These are phyloP conservation scores for Pyrus hybrid DNA, from an alignment of 331 rosid species.

Conservation along the genomic window DNA sequence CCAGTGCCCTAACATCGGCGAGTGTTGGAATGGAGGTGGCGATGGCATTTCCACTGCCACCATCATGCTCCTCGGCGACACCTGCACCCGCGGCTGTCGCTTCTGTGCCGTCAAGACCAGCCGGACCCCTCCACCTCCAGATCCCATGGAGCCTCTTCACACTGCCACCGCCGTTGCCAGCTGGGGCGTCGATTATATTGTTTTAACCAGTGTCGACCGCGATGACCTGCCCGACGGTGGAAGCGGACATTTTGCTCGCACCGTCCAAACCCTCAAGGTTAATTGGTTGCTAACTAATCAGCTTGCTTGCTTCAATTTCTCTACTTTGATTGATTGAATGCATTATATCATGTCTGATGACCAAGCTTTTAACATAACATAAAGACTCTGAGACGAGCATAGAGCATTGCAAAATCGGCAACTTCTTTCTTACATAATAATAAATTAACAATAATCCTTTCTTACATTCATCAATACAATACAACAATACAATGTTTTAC, in stretches of 20 bases:
- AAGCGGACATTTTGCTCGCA: slow-evolving; percentile 89
- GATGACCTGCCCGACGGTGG: slow-evolving; percentile 97
- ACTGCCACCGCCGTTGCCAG: slow-evolving; percentile 82
- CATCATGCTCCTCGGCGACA: slow-evolving; percentile 94
- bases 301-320: neutral
- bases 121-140: slow-evolving; percentile 81
- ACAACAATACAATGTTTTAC: neutral
- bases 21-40: slow-evolving; percentile 98
- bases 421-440: too few relatives aligned
- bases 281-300: neutral
- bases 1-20: slow-evolving; percentile 91
- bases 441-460: too few relatives aligned
- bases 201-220: slow-evolving; percentile 91
- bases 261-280: slow-evolving; percentile 89
- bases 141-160: slow-evolving; percentile 83
- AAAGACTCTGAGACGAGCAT: neutral
- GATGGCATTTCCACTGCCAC: slow-evolving; percentile 94
- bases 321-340: neutral
- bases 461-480: neutral
- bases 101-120: slow-evolving; percentile 96
- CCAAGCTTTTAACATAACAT: neutral
- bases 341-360: neutral
- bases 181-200: slow-evolving; percentile 98
- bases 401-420: too few relatives aligned
- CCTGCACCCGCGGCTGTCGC: slow-evolving; percentile 93